A percentile compares a stretch with the other conserved stretches of the same genome.
Conservation (phyloP, 2,329 filamentous ascomycete species). For the Hymenoscyphus infarciens region DNA sequence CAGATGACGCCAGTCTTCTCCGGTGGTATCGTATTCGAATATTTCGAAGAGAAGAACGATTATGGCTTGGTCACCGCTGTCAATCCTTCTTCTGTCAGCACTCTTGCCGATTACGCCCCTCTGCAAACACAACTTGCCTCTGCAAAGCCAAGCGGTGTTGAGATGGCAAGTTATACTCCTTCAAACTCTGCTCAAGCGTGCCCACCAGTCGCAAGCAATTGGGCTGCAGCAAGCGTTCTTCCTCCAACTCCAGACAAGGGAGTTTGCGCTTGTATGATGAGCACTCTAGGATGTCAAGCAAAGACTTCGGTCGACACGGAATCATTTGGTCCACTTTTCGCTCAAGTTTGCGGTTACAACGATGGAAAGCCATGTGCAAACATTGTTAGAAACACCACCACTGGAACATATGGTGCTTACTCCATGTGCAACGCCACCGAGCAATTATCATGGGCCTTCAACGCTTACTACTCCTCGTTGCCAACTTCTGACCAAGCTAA, state of each 20-base stretch:
- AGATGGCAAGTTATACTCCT: constrained; percentile 63
- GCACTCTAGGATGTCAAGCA: constrained; percentile 66
- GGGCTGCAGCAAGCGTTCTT: constrained; percentile 54
- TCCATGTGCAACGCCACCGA: constrained; percentile 68
- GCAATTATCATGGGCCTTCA: constrained; percentile 71
- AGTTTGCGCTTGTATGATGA: constrained; percentile 82
- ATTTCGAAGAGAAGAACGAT: constrained; percentile 84
- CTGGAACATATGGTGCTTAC: constrained; percentile 69
- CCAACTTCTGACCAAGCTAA: constrained; percentile 43
- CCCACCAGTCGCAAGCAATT: constrained; percentile 26
- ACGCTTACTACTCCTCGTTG: constrained; percentile 49
- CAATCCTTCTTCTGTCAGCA: constrained; percentile 54
- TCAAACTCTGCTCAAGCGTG: constrained; percentile 32
- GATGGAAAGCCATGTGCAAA: constrained; percentile 34
- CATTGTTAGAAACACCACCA: constrained; percentile 50
- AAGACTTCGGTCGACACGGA: constrained; percentile 51
- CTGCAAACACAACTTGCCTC: constrained; percentile 50
- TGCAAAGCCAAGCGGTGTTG: constrained; percentile 54
- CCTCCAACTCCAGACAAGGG: constrained; percentile 77
- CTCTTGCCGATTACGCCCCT: constrained; percentile 58
- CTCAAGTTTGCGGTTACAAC: constrained; percentile 43
- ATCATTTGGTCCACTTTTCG: constrained; percentile 65
- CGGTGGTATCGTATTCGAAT: constrained; percentile 98
- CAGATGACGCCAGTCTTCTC: constrained; percentile 85
- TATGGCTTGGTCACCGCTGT: constrained; percentile 52